Evolutionary conservation across 2,329 filamentous ascomycete genomes (phyloP).

Genomic region (Cordyceps cateniannulata): DNA sequence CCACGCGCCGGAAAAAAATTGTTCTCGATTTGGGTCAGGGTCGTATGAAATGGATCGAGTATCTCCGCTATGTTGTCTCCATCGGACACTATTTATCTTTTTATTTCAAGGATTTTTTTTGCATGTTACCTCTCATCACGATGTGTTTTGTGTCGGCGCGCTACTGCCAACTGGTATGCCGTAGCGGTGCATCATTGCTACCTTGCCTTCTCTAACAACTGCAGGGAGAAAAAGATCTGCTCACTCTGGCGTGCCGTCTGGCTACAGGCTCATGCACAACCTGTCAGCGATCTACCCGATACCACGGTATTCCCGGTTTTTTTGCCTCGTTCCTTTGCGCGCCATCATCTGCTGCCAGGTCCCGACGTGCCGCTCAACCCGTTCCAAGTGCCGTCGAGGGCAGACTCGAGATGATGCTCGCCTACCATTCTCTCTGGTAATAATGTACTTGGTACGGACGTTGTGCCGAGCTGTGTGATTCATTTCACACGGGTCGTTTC

Average conservation of each 20-base stretch:
- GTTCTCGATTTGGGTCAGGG: slow-evolving; percentile 7
- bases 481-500: background rate
- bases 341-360: background rate
- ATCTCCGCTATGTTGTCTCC: background rate
- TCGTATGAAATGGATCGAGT: slow-evolving; percentile 9
- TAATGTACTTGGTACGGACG: background rate
- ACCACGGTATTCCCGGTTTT: slow-evolving; percentile 3
- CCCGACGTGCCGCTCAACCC: background rate
- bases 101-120: background rate
- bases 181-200: background rate
- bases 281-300: slow-evolving; percentile 4
- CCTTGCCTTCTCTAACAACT: background rate
- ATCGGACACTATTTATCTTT: background rate
- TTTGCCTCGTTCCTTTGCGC: background rate
- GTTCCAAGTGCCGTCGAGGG: background rate
- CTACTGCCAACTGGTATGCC: background rate
- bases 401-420: background rate
- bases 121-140: background rate
- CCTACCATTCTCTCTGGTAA: background rate
- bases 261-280: background rate
- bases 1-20: background rate
- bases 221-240: background rate
- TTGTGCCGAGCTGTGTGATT: no score
- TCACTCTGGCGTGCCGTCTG: background rate
- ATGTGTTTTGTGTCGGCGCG: background rate